Evolutionary conservation across 106 monocot genomes (phyloP), one percentile per base, ranked within the genome.

Genomic region (Dioscorea zingiberensis): DNA sequence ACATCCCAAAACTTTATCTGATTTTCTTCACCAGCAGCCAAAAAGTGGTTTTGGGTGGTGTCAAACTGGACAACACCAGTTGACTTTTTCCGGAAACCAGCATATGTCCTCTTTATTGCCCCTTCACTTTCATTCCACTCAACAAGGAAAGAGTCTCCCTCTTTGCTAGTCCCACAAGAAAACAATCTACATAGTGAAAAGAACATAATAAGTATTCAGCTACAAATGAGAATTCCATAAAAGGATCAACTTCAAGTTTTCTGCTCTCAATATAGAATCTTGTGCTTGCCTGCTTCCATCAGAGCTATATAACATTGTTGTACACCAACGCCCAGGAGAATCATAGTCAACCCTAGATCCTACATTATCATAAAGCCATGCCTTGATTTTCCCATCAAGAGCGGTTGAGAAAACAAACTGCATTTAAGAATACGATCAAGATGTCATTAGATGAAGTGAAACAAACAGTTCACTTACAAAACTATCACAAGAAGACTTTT

Each of bases 101-200:
- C 27, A 65, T 93, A 93, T 26, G 71, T 87, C 63, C 87, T 85
- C 68, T 87, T 93, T 63, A 93, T 84, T 13, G 88, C 78, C 58
- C 93, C 93, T 82, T 92, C 92, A 73, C 79, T 93, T 77, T 93
- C 93, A 73, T 93, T 93, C 93, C 93, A 93, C 69, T 93, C 92
- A 64, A 82, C 87, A 53, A 93, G 68, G 64, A 55, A 78, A 54
- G 82, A 88, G 10, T 87, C 85, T 3, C 93, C 93, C 13, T 93
- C 93, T 70, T 93, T 93, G 61, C 93, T 88, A 18, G 93, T 93
- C 47, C 93, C 93, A 78, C 93, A 93, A 27, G 93, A 87, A 65
- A 93, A 93, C 45, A 93, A 80, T 73, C 93, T 93, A 73, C 7
- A 64, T 23, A 55, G 59, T 29, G 55, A 71, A 78, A 49, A 69